Evolutionary conservation across 2,329 filamentous ascomycete genomes (phyloP).

Genomic region (Aureobasidium namibiae): DNA sequence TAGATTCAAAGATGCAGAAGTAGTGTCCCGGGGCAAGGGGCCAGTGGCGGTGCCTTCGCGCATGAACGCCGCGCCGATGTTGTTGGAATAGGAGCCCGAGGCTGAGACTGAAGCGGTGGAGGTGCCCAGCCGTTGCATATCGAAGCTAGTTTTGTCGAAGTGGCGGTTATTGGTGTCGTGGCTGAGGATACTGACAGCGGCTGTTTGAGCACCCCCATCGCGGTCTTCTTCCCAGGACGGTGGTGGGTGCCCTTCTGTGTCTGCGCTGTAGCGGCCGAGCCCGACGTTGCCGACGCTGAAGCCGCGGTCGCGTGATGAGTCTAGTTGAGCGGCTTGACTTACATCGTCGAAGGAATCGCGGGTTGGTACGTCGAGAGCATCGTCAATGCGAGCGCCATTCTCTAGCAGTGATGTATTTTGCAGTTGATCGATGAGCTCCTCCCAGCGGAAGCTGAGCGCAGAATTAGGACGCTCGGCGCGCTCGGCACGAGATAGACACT

Average conservation of each 20-base stretch:
- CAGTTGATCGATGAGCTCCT: conserved; percentile 43
- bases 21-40: conserved; percentile 6
- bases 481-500: conserved; percentile 44
- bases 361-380: conserved; percentile 19
- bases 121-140: neutral
- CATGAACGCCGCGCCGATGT: neutral
- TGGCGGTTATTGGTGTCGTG: conserved; percentile 8
- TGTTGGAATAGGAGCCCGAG: neutral
- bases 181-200: conserved; percentile 13
- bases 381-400: conserved; percentile 22
- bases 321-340: neutral
- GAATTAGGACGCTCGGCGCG: conserved; percentile 44
- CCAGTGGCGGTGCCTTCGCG: neutral
- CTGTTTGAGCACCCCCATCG: conserved; percentile 16
- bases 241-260: conserved; percentile 7
- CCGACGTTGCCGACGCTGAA: neutral
- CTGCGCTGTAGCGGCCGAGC: neutral
- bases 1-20: neutral
- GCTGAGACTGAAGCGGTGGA: conserved; percentile 1
- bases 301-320: neutral
- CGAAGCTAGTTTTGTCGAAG: conserved; percentile 5
- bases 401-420: conserved; percentile 21
- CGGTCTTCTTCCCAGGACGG: conserved; percentile 13
- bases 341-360: conserved; percentile 16
- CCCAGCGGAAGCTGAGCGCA: conserved; percentile 41